These are phyloP conservation scores for Echites panduratus DNA, from an alignment of 257 asterid species.

Conservation along the genomic window DNA sequence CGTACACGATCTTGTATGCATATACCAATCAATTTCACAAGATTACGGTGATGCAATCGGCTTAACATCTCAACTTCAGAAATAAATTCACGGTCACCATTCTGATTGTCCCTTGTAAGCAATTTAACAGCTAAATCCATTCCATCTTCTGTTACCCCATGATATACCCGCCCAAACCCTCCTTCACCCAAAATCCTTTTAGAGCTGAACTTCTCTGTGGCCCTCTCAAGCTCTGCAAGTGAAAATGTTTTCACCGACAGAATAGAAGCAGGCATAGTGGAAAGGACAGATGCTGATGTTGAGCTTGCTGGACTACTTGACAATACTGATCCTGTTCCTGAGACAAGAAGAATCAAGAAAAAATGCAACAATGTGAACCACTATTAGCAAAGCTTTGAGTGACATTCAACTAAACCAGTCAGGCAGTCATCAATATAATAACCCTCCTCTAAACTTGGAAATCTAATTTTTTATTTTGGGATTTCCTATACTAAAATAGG, in stretches of 20 bases:
- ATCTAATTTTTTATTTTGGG: not conserved
- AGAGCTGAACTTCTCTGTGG: slow-evolving; percentile 79
- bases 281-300: slow-evolving; percentile 63
- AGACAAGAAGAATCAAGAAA: slow-evolving; percentile 13
- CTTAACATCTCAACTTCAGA: slow-evolving; percentile 99
- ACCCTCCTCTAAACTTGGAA: not conserved
- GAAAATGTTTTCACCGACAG: slow-evolving; percentile 88
- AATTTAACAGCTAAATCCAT: slow-evolving; percentile 80
- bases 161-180: slow-evolving; percentile 97
- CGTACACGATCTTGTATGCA: slow-evolving; percentile 70
- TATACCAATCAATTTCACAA: slow-evolving; percentile 93
- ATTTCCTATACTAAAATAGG: not conserved
- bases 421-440: slow-evolving; percentile 1
- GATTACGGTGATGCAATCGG: slow-evolving; percentile 96
- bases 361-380: not conserved
- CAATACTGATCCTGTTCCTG: slow-evolving; percentile 70
- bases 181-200: slow-evolving; percentile 89
- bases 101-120: slow-evolving; percentile 69
- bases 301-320: slow-evolving; percentile 91
- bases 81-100: slow-evolving; percentile 92
- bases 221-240: slow-evolving; percentile 76
- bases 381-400: not conserved
- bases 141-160: slow-evolving; percentile 71
- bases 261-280: slow-evolving; percentile 76
- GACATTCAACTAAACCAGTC: not conserved